Conservation (phyloP, 192 early-diverging fungal species). For the Backusella luteola region DNA sequence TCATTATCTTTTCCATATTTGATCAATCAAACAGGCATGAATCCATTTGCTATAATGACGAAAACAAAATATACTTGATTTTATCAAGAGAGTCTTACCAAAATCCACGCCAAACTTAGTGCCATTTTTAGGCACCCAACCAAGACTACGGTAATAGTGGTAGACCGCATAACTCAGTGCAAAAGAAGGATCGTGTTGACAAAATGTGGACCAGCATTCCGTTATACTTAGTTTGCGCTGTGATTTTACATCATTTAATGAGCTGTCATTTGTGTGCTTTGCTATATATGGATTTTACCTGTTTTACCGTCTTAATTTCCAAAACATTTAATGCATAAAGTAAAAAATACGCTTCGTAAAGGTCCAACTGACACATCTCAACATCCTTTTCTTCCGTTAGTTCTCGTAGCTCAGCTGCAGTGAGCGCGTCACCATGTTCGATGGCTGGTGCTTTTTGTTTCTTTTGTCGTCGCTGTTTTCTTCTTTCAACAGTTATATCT, state of each 20-base stretch:
- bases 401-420: not conserved
- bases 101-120: slow-evolving; percentile 86
- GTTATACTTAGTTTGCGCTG: not conserved
- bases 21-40: not conserved
- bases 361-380: slow-evolving; percentile 68
- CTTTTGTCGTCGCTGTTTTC: slow-evolving; percentile 15
- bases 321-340: slow-evolving; percentile 56
- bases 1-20: not conserved
- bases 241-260: not conserved
- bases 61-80: not conserved
- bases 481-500: slow-evolving; percentile 39
- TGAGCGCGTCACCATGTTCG: slow-evolving; percentile 4
- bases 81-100: slow-evolving; percentile 33
- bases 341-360: slow-evolving; percentile 77
- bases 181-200: slow-evolving; percentile 35
- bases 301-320: slow-evolving; percentile 26
- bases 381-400: slow-evolving; percentile 21
- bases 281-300: not conserved
- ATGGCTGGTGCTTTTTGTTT: not conserved
- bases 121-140: slow-evolving; percentile 84
- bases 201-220: slow-evolving; percentile 12
- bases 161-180: slow-evolving; percentile 72
- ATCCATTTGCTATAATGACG: not conserved
- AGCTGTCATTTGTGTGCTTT: not conserved
- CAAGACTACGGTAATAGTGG: slow-evolving; percentile 76